Evolutionary conservation across 106 monocot species (phyloP), one percentile per base, ranked within the genome.

Genomic region (Acorus calamus): DNA sequence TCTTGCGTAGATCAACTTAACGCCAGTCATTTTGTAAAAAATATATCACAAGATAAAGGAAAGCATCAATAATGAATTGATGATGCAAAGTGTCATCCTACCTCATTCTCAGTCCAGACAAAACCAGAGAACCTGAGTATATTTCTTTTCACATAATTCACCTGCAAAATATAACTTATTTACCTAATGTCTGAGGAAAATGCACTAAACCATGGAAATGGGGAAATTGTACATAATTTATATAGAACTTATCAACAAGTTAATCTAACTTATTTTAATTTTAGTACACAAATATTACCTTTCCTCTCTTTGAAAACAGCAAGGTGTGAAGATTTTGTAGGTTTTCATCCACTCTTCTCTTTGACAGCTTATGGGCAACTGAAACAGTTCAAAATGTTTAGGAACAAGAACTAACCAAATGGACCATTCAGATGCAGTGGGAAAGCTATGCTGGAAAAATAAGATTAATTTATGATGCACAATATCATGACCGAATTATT

Each of bases 51-150:
- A 66, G 10, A n/a, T 5, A 28, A 28, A 28, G 28, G 28, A 28
- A 28, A 28, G 28, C 28, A 28, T 28, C 28, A 28, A 28, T 28
- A 28, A 28, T 28, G 28, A 28, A 28, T 28, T 28, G 28, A 28
- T 28, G 28, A 28, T 28, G 28, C 28, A 28, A 28, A 28, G 28
- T 28, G 28, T 1, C 28, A 28, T 28, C 28, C 0, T 78, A 93
- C 93, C 83, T 90, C 75, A 72, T 78, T 76, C 43, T 76, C 80
- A 54, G 74, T 71, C 89, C 89, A 96, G 13, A 91, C 87, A 83
- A 84, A 87, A 46, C 94, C 94, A 76, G 94, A 96, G 68, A 96
- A 96, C 56, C 87, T 81, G 53, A 60, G 55, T 56, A 96, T 82
- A 41, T 90, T 91, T 60, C 82, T 87, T 63, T 91, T 96, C 76